Conservation (phyloP, 2,329 filamentous ascomycete genomes). For the Cladosporium cucumerinum region DNA sequence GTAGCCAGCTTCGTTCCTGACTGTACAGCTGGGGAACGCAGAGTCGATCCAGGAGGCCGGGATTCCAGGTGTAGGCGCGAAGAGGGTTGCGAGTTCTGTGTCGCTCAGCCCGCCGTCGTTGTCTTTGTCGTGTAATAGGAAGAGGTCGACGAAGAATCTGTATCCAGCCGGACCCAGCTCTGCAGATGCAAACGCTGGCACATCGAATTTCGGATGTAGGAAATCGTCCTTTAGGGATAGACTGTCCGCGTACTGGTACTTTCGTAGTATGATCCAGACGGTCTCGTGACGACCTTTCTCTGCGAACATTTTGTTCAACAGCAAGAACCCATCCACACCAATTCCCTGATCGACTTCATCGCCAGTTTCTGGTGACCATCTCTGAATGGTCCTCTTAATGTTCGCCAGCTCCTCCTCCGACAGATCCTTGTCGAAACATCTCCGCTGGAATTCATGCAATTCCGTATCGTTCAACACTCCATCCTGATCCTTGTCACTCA, state of each 20-base stretch:
- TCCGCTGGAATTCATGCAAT: constrained; percentile 83
- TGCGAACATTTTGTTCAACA: constrained; percentile 92
- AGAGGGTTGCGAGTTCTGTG: constrained; percentile 77
- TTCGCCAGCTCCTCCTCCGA: constrained; percentile 78
- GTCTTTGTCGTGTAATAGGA: constrained; percentile 92
- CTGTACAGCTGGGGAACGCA: constrained; percentile 87
- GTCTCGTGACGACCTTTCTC: constrained; percentile 98
- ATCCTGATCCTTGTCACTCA: constrained; percentile 95
- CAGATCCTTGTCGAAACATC: constrained; percentile 86
- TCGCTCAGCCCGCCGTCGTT: constrained; percentile 93
- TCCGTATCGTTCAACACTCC: constrained; percentile 86
- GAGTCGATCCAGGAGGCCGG: constrained; percentile 84
- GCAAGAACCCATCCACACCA: constrained; percentile 76
- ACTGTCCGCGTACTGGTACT: constrained; percentile 95
- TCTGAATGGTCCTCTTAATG: constrained; percentile 83
- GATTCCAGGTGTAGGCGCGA: constrained; percentile 87
- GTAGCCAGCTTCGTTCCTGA: constrained; percentile 90
- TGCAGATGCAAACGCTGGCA: constrained; percentile 85
- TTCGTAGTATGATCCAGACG: constrained; percentile 93
- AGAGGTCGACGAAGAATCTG: constrained; percentile 95
- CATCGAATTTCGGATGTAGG: constrained; percentile 88
- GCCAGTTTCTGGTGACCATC: constrained; percentile 35
- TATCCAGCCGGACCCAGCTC: constrained; percentile 93
- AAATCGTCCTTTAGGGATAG: constrained; percentile 87
- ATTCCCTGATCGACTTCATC: constrained; percentile 63